Base-by-base conservation (phyloP, 2,329 filamentous ascomycete species). In the Monosporascus sp. region DNA sequence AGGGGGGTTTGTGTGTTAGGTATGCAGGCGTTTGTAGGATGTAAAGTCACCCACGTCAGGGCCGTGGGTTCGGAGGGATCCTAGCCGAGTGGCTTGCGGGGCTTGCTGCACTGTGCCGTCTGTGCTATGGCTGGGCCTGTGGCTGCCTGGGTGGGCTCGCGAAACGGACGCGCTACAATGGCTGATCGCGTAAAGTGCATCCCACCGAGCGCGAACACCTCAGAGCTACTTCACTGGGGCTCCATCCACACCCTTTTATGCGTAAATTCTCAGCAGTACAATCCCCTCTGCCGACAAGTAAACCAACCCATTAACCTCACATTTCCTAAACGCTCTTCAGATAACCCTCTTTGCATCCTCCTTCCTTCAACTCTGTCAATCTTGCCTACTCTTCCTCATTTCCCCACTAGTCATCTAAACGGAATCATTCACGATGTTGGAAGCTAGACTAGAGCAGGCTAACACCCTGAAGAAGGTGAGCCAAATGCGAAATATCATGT, bases 361-460 rank as follows among this genome's bases (percentile, higher is more conserved):
- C 38, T 43, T 41, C 37, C 18, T 37, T 40, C 45, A 47, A 24
- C 38, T 37, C 26, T 15, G 26, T 49, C 24, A 45, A 48, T 37
- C 24, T 14, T 35, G 11, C 0, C 11, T 35, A 35, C 20, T 26
- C 17, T 48, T 38, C 38, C n/a, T 49, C 2, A 26, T 18, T 18
- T 3, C 2, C 44, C 20, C 8, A 44, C n/a, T 31, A 52, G 45
- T 24, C 26, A 43, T 48, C 22, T 48, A 45, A 55, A 18, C 28
- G 53, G 41, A 52, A 51, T 51, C 51, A 45, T 57, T 68, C 79
- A 78, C 70, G 59, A 83, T 97, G 93, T 86, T 99, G 78, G 94
- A 99, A 84, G 94, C 94, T 84, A 89, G 92, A 77, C 84, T 99
- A 74, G 89, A 94, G 73, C 92, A 97, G 81, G 93, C 95, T 59